These are phyloP conservation scores for Tephrocybe rancida DNA, from an alignment of 768 basidiomycete species.

Conservation along the genomic window DNA sequence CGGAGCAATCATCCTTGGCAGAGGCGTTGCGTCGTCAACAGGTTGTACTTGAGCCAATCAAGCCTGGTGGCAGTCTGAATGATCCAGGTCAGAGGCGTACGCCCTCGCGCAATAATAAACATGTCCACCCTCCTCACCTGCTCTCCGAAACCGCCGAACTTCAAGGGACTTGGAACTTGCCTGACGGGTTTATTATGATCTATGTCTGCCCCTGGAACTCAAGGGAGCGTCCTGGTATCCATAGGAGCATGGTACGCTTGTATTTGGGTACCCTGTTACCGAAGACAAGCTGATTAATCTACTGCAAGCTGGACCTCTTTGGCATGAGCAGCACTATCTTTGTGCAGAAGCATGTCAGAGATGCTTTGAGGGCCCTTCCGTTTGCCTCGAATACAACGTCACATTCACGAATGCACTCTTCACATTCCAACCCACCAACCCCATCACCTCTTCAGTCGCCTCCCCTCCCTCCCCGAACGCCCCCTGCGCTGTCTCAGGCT, in stretches of 20 bases:
- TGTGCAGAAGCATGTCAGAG: slow-evolving; percentile 44
- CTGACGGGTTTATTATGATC: slow-evolving; percentile 70
- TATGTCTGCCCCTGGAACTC: slow-evolving; percentile 72
- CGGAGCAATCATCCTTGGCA: slow-evolving; percentile 61
- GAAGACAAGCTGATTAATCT: slow-evolving; percentile 8
- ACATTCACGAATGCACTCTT: slow-evolving; percentile 23
- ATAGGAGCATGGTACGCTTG: slow-evolving; percentile 63
- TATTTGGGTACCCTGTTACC: background rate
- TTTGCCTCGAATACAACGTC: slow-evolving; percentile 23
- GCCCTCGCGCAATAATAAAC: background rate
- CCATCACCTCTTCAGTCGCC: slow-evolving; percentile 27
- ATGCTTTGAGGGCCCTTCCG: slow-evolving; percentile 34
- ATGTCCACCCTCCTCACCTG: slow-evolving; percentile 9
- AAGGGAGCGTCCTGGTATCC: slow-evolving; percentile 64
- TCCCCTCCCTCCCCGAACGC: slow-evolving; percentile 23
- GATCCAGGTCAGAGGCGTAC: background rate
- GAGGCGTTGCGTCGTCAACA: slow-evolving; percentile 53
- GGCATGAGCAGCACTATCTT: slow-evolving; percentile 70
- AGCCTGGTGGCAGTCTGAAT: slow-evolving; percentile 17
- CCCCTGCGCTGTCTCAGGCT: slow-evolving; percentile 27
- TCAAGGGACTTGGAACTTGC: slow-evolving; percentile 55
- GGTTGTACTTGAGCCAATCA: slow-evolving; percentile 43
- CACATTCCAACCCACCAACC: slow-evolving; percentile 31
- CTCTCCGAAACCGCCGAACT: slow-evolving; percentile 29
- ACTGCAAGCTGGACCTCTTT: slow-evolving; percentile 70